phyloP scores from a whole-genome alignment of 1,284 basidiomycete species.

The Athelia psychrophila region DNA sequence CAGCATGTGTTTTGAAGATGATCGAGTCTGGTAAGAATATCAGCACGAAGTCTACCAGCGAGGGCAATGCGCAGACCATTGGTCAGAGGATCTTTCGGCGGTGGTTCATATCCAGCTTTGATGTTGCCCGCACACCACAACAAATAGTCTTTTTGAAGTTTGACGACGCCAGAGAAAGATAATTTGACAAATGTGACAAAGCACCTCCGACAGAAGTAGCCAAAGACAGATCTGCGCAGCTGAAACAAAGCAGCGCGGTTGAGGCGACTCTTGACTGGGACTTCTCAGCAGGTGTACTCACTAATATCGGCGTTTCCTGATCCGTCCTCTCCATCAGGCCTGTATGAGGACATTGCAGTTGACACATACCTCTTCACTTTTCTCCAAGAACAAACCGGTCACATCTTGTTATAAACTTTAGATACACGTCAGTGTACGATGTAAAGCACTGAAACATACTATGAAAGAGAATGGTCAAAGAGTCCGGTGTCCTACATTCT shows the following conservation, averaged over 20 bases:
- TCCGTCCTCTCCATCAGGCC: neutral
- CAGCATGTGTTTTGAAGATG: constrained; percentile 62
- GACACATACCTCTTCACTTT: constrained; percentile 31
- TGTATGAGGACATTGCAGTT: neutral
- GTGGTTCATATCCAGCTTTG: constrained; percentile 43
- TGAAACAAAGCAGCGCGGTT: constrained; percentile 18
- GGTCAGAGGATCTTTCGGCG: constrained; percentile 57
- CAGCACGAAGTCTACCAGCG: neutral
- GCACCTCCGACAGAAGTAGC: constrained; percentile 74
- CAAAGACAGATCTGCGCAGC: constrained; percentile 74
- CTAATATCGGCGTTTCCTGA: constrained; percentile 39
- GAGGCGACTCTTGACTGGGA: constrained; percentile 1
- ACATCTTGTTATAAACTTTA: constrained; percentile 30
- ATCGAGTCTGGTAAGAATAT: constrained; percentile 41
- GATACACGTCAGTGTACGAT: neutral
- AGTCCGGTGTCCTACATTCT: constrained; percentile 51
- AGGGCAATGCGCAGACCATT: constrained; percentile 32
- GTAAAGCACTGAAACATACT: constrained; percentile 35
- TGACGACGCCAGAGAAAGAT: constrained; percentile 63
- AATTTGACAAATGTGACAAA: constrained; percentile 71
- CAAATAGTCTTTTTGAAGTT: constrained; percentile 61
- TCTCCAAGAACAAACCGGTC: constrained; percentile 53
- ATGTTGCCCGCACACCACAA: constrained; percentile 54
- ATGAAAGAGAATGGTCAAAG: constrained; percentile 60
- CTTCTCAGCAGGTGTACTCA: constrained; percentile 15